These are phyloP conservation scores for Leucocoprinus birnbaumii DNA, from an alignment of 768 basidiomycete genomes.

Conservation along the genomic window DNA sequence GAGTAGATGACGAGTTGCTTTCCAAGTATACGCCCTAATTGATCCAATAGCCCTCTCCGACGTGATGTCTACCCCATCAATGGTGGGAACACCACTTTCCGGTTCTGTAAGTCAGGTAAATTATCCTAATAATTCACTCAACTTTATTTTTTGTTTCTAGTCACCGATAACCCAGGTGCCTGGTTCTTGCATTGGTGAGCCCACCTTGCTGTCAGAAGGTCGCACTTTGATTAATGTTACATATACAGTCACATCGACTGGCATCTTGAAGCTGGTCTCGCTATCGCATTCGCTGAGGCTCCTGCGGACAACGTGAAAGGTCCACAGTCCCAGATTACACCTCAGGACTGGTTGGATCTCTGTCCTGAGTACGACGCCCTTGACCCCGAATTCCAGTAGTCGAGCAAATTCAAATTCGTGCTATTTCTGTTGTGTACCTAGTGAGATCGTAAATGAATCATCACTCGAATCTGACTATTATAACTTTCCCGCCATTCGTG, in stretches of 20 bases:
- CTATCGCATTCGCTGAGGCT: slow-evolving; percentile 35
- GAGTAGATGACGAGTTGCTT: background rate
- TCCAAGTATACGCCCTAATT: background rate
- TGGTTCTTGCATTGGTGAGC: slow-evolving; percentile 40
- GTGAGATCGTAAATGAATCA: too few relatives aligned
- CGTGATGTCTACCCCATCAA: slow-evolving; percentile 15
- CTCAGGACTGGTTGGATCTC: slow-evolving; percentile 22
- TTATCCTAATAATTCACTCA: background rate
- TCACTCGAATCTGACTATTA: too few relatives aligned
- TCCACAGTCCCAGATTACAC: slow-evolving; percentile 19
- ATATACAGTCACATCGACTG: slow-evolving; percentile 30
- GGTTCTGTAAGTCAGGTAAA: slow-evolving; percentile 14
- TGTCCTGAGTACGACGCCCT: slow-evolving; percentile 26
- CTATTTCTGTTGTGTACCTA: too few relatives aligned
- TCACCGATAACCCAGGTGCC: slow-evolving; percentile 59
- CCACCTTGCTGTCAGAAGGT: slow-evolving; percentile 22
- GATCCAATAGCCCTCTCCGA: slow-evolving; percentile 12
- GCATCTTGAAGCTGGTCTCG: slow-evolving; percentile 35
- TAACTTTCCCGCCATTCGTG: too few relatives aligned
- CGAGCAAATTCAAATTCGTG: too few relatives aligned
- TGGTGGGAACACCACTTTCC: slow-evolving; percentile 16
- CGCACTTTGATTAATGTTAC: slow-evolving; percentile 2
- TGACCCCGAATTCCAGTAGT: slow-evolving; percentile 4
- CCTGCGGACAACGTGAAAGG: slow-evolving; percentile 18
- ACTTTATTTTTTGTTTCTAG: slow-evolving; percentile 11